phyloP scores from a whole-genome alignment of 2,329 filamentous ascomycete genomes.

The Neonectria faginata region DNA sequence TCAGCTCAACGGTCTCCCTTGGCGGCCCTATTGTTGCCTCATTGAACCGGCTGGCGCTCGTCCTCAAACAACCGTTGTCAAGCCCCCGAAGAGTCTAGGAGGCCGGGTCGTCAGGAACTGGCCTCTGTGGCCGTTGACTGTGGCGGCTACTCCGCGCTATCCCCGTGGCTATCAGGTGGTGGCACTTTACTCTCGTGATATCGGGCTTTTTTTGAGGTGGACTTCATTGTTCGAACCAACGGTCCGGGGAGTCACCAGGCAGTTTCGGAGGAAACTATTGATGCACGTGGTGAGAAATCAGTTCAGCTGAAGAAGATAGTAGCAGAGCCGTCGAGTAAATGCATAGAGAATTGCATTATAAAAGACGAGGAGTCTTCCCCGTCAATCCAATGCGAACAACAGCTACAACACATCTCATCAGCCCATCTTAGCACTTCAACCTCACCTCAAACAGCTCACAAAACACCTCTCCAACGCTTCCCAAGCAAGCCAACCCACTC shows the following conservation, averaged over 20 bases:
- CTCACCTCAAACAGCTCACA: background rate
- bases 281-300: background rate
- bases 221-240: background rate
- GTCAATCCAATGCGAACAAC: background rate
- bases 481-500: background rate
- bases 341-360: background rate
- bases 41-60: background rate
- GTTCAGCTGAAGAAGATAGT: background rate
- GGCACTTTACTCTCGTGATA: background rate
- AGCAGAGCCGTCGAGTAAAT: background rate
- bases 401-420: background rate
- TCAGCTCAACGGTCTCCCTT: background rate
- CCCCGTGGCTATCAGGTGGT: background rate
- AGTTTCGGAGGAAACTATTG: background rate
- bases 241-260: background rate
- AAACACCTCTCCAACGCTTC: background rate
- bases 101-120: background rate
- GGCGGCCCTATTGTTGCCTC: background rate
- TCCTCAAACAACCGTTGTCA: background rate
- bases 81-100: background rate
- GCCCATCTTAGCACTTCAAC: background rate
- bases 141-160: background rate
- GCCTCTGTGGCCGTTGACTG: background rate
- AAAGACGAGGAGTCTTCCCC: background rate
- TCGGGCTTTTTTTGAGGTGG: background rate